These are phyloP conservation scores for Persicaria maculosa DNA, from an alignment of 148 eudicot species.

Conservation along the genomic window DNA sequence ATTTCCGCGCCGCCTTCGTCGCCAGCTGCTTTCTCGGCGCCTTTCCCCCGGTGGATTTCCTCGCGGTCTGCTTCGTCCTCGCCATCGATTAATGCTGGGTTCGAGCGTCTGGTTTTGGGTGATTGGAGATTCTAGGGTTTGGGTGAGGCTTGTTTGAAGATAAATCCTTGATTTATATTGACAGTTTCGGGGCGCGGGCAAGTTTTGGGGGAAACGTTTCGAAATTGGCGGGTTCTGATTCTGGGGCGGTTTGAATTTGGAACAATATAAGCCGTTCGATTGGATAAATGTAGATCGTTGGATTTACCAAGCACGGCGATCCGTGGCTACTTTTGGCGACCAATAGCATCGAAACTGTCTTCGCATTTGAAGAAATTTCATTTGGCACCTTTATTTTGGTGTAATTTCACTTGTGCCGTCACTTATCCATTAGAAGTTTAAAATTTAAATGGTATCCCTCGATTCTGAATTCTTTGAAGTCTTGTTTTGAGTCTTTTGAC, in stretches of 20 bases:
- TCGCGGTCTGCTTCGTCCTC: not conserved
- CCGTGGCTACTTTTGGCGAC: not conserved
- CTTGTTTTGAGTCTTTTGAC: no score
- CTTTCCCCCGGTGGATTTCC: not conserved
- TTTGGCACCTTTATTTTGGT: no score
- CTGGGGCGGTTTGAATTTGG: not conserved
- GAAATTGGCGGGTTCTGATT: not conserved
- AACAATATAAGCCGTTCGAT: not conserved
- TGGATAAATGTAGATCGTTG: not conserved
- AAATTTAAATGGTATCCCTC: no score
- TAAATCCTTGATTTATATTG: not conserved
- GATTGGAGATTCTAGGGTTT: not conserved
- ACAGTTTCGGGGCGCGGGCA: not conserved
- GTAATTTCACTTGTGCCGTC: no score
- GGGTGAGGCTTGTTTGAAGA: not conserved
- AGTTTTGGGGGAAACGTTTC: not conserved
- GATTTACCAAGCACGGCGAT: not conserved
- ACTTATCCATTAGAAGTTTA: no score
- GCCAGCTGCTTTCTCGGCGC: constrained; percentile 1
- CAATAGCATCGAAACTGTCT: not conserved
- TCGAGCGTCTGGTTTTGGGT: not conserved
- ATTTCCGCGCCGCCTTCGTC: not conserved
- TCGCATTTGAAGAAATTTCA: no score
- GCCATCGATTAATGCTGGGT: not conserved
- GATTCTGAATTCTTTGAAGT: no score